Percentiles rank a stretch among this genome's conserved stretches.
Evolutionary conservation across 495 filamentous ascomycete genomes (phyloP).

Genomic region (Aspergillus homomorphus): DNA sequence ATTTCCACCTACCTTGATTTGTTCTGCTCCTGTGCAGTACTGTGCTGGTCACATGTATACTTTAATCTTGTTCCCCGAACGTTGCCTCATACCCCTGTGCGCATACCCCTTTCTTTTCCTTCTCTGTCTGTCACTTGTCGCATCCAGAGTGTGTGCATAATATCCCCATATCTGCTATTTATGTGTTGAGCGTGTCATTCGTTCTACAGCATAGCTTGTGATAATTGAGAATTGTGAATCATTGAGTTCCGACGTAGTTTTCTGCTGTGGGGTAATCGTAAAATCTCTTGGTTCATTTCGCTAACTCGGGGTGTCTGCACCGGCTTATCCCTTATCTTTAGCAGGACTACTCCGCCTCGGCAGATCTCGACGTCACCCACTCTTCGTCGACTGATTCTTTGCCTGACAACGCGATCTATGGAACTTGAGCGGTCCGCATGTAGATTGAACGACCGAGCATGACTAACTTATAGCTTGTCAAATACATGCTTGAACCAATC

Average conservation of each 20-base stretch:
- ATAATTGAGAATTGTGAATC: conserved; percentile 18
- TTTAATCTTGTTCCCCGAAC: conserved; percentile 32
- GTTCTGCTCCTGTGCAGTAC: conserved; percentile 11
- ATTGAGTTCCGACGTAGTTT: neutral
- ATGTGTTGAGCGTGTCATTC: conserved; percentile 17
- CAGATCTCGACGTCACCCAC: neutral
- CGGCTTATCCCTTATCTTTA: neutral
- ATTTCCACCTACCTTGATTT: neutral
- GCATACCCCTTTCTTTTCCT: conserved; percentile 21
- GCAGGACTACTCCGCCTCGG: neutral
- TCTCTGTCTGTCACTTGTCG: conserved; percentile 8
- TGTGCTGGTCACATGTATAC: conserved; percentile 34
- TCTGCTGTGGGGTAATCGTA: no score
- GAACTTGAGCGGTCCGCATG: neutral
- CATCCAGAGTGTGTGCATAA: conserved; percentile 21
- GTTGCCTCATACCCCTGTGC: conserved; percentile 30
- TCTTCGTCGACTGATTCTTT: neutral
- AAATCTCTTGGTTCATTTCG: no score
- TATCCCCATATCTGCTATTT: conserved; percentile 15
- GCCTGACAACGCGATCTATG: neutral
- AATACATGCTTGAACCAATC: no score
- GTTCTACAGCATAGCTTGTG: conserved; percentile 22
- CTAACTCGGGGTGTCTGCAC: no score
- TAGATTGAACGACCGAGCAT: no score
- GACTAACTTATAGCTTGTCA: no score